Evolutionary conservation across 305 asterid genomes (phyloP), one percentile per base, ranked within the genome.

Genomic region (Fraxinus albicans): DNA sequence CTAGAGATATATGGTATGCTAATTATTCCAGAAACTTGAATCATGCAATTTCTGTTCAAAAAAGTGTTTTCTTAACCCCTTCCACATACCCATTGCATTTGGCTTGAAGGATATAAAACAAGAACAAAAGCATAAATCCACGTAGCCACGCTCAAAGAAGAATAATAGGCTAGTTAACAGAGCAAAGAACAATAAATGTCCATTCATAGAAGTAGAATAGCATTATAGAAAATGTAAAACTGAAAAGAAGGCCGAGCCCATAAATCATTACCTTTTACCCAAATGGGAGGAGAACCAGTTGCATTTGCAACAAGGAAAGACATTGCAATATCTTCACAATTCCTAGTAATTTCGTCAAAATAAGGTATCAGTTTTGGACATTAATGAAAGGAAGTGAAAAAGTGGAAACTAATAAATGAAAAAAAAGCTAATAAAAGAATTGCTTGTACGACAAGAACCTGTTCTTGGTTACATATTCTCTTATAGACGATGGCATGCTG

Each of bases 271-370:
- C 98, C 97, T 89, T 90, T 92, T 74, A 90, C 98, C 98, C 98
- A 94, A 80, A 94, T 88, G 47, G 98, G 98, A 85, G 97, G 97
- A 80, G 91, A 89, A 70, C 93, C 94, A 29, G 97, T 91, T 74
- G 94, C 94, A 87, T 93, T 92, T 75, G 98, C 98, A 33, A 95
- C 91, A 17, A 92, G 94, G 91, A 95, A 91, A 79, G 98, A 95
- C 97, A 95, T 92, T 19, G 98, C 98, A 82, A 93, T 95, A 89
- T 95, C 98, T 89, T 95, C 98, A 77, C 98, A 95, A 80, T 95
- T 95, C 89, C 98, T 93, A 87, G 72, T 55, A 77, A 80, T 79
- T 76, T 73, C 63, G 83, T 29, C 60, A 69, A 36, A 44, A 78
- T 79, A 27, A 27, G 80, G 80, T 47, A 77, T 80, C 70, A 9